These are phyloP conservation scores for Protomyces arabidopsidicola DNA, from an alignment of 1,139 yeast species.

Conservation along the genomic window DNA sequence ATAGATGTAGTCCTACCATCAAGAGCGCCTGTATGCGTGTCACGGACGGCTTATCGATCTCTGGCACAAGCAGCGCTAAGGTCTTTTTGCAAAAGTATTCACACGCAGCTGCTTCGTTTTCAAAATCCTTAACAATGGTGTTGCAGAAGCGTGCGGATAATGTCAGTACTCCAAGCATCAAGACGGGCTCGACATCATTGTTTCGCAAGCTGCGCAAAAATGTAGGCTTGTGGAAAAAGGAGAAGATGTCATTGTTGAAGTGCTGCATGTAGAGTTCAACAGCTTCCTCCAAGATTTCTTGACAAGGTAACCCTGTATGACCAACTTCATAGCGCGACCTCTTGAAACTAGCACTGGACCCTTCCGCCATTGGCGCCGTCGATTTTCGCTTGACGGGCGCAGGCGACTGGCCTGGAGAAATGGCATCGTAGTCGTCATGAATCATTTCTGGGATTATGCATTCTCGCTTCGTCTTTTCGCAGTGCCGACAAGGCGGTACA, in stretches of 20 bases:
- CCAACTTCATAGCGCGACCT: slow-evolving; percentile 11
- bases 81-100: slow-evolving; percentile 22
- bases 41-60: slow-evolving; percentile 17
- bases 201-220: slow-evolving; percentile 14
- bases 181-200: slow-evolving; percentile 16
- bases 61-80: slow-evolving; percentile 19
- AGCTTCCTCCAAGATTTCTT: slow-evolving; percentile 18
- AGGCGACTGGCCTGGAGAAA: slow-evolving; percentile 3
- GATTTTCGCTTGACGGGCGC: slow-evolving; percentile 16
- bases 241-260: slow-evolving; percentile 22
- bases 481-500: slow-evolving; percentile 25
- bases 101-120: slow-evolving; percentile 21
- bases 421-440: slow-evolving; percentile 2
- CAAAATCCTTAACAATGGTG: slow-evolving; percentile 18
- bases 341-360: slow-evolving; percentile 11
- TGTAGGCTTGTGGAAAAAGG: slow-evolving; percentile 18
- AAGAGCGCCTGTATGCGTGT: slow-evolving; percentile 17
- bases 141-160: slow-evolving; percentile 20
- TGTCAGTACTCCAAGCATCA: slow-evolving; percentile 21
- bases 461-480: slow-evolving; percentile 17
- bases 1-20: slow-evolving; percentile 21
- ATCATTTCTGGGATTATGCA: slow-evolving; percentile 21
- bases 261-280: slow-evolving; percentile 18
- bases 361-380: slow-evolving; percentile 5
- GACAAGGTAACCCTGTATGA: slow-evolving; percentile 12